phyloP scores from a whole-genome alignment of 2,329 filamentous ascomycete genomes.

The Penicillium sclerotiorum region DNA sequence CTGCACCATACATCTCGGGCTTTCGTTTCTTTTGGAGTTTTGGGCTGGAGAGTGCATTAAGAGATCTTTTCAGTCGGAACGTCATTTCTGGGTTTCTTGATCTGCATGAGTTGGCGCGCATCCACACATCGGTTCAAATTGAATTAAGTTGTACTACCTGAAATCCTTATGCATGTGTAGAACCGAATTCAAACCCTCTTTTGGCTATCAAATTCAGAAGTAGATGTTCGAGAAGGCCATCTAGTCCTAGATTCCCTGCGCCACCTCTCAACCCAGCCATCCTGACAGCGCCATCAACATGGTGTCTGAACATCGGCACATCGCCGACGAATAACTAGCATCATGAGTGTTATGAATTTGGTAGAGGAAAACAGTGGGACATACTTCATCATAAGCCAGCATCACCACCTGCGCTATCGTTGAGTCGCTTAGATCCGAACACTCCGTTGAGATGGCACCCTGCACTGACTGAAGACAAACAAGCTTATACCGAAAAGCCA shows the following conservation, averaged over 20 bases:
- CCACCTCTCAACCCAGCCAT: constrained; percentile 13
- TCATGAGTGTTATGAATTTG: not conserved
- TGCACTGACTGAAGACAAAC: constrained; percentile 3
- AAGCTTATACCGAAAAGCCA: constrained; percentile 9
- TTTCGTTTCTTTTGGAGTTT: too few species aligned
- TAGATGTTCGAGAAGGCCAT: constrained; percentile 10
- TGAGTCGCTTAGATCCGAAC: constrained; percentile 16
- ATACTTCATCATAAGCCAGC: constrained; percentile 27
- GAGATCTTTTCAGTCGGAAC: too few species aligned
- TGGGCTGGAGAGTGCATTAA: too few species aligned
- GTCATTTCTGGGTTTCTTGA: too few species aligned
- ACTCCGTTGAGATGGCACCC: constrained; percentile 8
- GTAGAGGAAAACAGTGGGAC: not conserved
- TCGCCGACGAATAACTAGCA: constrained; percentile 11
- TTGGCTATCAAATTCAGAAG: constrained; percentile 8
- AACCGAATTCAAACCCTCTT: too few species aligned
- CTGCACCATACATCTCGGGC: too few species aligned
- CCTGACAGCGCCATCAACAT: constrained; percentile 10
- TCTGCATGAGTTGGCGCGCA: too few species aligned
- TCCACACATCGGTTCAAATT: too few species aligned
- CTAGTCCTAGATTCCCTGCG: constrained; percentile 5
- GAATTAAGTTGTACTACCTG: too few species aligned
- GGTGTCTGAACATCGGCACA: constrained; percentile 10
- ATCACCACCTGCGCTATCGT: constrained; percentile 23
- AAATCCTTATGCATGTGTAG: too few species aligned